A percentile compares a stretch with the other conserved stretches of the same genome.
phyloP scores from a whole-genome alignment of 257 asterid genomes.

The Dorcoceras hygrometricum region DNA sequence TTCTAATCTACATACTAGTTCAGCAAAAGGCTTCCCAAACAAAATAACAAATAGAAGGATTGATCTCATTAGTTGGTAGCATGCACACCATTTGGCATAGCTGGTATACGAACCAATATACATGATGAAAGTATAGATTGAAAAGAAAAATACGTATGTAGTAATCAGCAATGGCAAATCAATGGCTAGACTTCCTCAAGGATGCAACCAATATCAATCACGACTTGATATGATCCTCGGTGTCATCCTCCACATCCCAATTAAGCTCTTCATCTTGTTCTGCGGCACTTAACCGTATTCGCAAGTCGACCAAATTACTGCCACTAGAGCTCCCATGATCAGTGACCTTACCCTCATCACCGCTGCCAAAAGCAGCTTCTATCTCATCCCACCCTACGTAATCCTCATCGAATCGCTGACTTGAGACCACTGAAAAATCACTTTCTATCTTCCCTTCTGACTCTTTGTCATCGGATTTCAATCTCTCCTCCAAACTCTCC shows the following conservation, averaged over 20 bases:
- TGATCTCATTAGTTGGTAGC: slow-evolving; percentile 2
- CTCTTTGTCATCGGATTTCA: slow-evolving; percentile 43
- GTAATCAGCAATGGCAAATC: slow-evolving; percentile 22
- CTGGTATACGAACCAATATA: slow-evolving; percentile 20
- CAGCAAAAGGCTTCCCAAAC: not conserved
- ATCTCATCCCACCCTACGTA: slow-evolving; percentile 91
- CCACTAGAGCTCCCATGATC: slow-evolving; percentile 22
- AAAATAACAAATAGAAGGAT: not conserved
- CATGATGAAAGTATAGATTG: slow-evolving; percentile 10
- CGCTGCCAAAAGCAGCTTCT: slow-evolving; percentile 68
- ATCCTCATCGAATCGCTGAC: slow-evolving; percentile 61
- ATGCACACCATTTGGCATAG: slow-evolving; percentile 20
- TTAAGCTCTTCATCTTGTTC: slow-evolving; percentile 68
- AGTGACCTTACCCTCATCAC: slow-evolving; percentile 46
- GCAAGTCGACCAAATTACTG: slow-evolving; percentile 29
- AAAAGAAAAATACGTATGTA: not conserved
- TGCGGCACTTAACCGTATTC: slow-evolving; percentile 42
- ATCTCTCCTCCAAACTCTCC: slow-evolving; percentile 34
- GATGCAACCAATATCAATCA: slow-evolving; percentile 37
- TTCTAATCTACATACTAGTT: not conserved
- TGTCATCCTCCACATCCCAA: slow-evolving; percentile 79
- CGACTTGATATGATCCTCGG: slow-evolving; percentile 37
- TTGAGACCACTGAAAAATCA: slow-evolving; percentile 69
- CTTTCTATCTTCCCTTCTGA: slow-evolving; percentile 70
- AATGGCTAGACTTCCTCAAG: not conserved